Percentiles rank a stretch among this genome's conserved stretches.
phyloP scores from a whole-genome alignment of 2,329 filamentous ascomycete species.

The Curvularia eragrostidis region DNA sequence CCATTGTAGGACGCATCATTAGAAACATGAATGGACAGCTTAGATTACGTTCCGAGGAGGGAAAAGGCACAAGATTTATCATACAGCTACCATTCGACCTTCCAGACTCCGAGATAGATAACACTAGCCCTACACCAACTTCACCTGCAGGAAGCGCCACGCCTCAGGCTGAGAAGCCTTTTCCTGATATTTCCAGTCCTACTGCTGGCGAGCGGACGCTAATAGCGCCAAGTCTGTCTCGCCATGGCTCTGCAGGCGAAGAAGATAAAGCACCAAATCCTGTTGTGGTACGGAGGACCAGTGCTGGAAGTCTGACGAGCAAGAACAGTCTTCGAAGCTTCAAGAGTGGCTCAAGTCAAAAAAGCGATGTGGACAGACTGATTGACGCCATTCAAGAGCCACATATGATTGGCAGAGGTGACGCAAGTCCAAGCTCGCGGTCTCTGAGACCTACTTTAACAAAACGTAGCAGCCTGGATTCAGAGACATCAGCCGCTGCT shows the following conservation, averaged over 20 bases:
- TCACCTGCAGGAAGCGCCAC: slow-evolving; percentile 33
- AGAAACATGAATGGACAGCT: slow-evolving; percentile 92
- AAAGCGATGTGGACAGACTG: slow-evolving; percentile 71
- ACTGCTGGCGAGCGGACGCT: slow-evolving; percentile 66
- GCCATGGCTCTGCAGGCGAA: slow-evolving; percentile 27
- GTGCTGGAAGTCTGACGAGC: slow-evolving; percentile 59
- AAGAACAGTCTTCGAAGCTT: slow-evolving; percentile 57
- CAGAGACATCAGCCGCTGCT: slow-evolving; percentile 10
- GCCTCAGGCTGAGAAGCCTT: slow-evolving; percentile 23
- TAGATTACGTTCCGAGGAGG: slow-evolving; percentile 81
- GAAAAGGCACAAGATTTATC: slow-evolving; percentile 82
- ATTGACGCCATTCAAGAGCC: slow-evolving; percentile 75
- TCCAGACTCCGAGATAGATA: slow-evolving; percentile 51
- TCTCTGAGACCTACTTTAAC: slow-evolving; percentile 34
- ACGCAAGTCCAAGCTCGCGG: slow-evolving; percentile 28
- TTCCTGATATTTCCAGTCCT: slow-evolving; percentile 2
- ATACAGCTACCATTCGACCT: slow-evolving; percentile 79
- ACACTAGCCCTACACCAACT: background rate
- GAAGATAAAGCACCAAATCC: background rate
- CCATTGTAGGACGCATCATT: slow-evolving; percentile 83
- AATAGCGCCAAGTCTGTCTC: slow-evolving; percentile 52
- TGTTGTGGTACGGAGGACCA: slow-evolving; percentile 30
- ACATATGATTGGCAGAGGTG: slow-evolving; percentile 39
- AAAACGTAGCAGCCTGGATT: slow-evolving; percentile 39
- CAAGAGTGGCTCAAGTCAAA: slow-evolving; percentile 56